Evolutionary conservation across 164 flowering plant genomes (phyloP), one percentile per base, ranked within the genome.

Genomic region (Umbellularia californica): DNA sequence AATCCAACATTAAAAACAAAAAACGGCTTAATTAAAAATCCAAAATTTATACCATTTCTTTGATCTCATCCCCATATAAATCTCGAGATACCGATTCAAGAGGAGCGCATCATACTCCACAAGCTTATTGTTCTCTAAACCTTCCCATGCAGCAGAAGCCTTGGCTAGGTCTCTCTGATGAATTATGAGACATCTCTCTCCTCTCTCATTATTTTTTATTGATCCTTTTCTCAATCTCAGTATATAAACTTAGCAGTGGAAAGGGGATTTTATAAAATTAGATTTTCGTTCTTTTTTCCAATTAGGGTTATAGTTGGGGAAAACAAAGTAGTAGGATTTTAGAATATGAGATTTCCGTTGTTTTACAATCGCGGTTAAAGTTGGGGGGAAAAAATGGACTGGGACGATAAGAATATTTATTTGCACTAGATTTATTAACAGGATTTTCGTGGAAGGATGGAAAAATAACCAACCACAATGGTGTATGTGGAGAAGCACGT

Each of bases 41-140:
- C 23, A 60, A 27, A 33, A 3, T 7, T 58, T 83, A 50, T 81
- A 92, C 97, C 80, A 90, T 92, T 79, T 95, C 97, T 75, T 72
- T 90, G 80, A 95, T 87, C 80, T 89, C 97, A 58, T 91, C 97
- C 2, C 98, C 98, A 76, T 95, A 95, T 74, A 95, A 83, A 95
- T 91, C 10, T 35, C 1, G 10, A 35, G 10, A 35, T 35, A 35
- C 0, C 47, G 9, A 7, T 35, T 7, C 85, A 95, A 71, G 41
- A 95, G 87, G 81, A 92, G 74, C 23, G 98, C 97, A 76, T 95
- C 98, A 69, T 92, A 95, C 83, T 95, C 98, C 25, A 95, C 85
- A 71, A 92, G 78, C 82, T 94, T 95, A 62, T 94, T 97, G 75
- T 92, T 97, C 73, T 94, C 98, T 28, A 89, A 20, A 91, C 92